Evolutionary conservation across 306 rosid species (phyloP), one percentile per base, ranked within the genome.

Genomic region (Castanopsis chinensis): DNA sequence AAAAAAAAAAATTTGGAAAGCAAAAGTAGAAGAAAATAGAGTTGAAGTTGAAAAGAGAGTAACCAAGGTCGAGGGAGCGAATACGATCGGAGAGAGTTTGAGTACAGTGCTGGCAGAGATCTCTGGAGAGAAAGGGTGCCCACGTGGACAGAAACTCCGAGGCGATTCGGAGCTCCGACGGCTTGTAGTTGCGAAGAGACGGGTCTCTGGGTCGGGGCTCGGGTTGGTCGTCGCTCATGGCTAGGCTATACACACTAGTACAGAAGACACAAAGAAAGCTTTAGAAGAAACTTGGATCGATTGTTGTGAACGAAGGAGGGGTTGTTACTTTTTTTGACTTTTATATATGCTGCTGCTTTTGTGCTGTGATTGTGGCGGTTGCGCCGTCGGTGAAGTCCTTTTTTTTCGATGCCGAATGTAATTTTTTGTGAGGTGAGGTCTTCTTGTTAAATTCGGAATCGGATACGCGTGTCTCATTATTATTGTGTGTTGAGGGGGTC

Each of bases 91-190:
- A 69, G 83, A 96, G 97, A 51, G 43, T 58, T 72, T 58, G 79
- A 33, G 94, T 75, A 86, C 99, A 96, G 45, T 27, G 18, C 8
- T 27, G 57, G 87, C 99, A 96, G 76, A 96, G 97, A 90, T 89
- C 98, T 86, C 73, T 77, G 18, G 99, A 83, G 80, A 96, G 99
- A 57, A 96, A 96, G 8, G 99, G 94, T 61, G 90, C 94, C 98
- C 99, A 93, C 0, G 89, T 88, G 80, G 80, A 55, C 49, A 96
- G 92, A 25, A 96, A 96, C 85, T 96, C 98, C 0, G 97, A 91
- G 10, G 96, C 99, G 83, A 91, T 93, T 88, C 83, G 89, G 21
- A 90, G 88, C 32, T 96, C 99, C 5, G 93, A 87, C 0, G 96
- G 92, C 57, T 90, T 89, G 61, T 87, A 93, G 11, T 76, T 70